phyloP scores from a whole-genome alignment of 805 yeast genomes.

The Kodamaea restingae region DNA sequence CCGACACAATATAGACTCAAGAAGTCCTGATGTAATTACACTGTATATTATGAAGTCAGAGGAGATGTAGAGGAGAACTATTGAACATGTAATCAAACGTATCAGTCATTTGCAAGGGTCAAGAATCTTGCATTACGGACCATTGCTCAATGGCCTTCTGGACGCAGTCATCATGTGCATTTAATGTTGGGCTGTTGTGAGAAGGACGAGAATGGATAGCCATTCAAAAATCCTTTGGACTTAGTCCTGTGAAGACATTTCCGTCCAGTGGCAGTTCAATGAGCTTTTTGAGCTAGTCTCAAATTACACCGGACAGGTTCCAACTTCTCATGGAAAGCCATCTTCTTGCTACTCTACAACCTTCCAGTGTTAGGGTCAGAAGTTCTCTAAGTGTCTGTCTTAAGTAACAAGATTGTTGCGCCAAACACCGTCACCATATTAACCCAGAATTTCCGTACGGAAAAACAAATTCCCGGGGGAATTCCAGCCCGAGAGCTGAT shows the following conservation, averaged over 20 bases:
- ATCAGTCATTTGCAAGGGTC: slow-evolving; percentile 3
- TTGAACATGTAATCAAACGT: slow-evolving; percentile 4
- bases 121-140: slow-evolving; percentile 1
- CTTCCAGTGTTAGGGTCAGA: slow-evolving; percentile 33
- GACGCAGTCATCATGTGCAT: slow-evolving; percentile 3
- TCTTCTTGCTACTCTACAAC: too few relatives aligned
- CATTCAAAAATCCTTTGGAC: too few relatives aligned
- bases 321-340: too few relatives aligned
- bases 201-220: too few relatives aligned
- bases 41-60: slow-evolving; percentile 1
- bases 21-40: slow-evolving; percentile 1
- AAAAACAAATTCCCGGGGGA: slow-evolving; percentile 30
- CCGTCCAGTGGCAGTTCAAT: too few relatives aligned
- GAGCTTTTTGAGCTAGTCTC: too few relatives aligned
- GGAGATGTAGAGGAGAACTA: neutral
- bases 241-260: too few relatives aligned
- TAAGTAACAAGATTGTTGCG: slow-evolving; percentile 48
- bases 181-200: neutral
- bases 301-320: too few relatives aligned
- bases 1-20: neutral
- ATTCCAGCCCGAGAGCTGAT: slow-evolving; percentile 20
- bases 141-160: neutral
- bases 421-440: slow-evolving; percentile 46
- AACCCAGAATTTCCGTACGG: slow-evolving; percentile 38
- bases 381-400: slow-evolving; percentile 41